These are phyloP conservation scores for Bolboschoenus planiculmis DNA, from an alignment of 176 grass and related monocot species.

Conservation along the genomic window DNA sequence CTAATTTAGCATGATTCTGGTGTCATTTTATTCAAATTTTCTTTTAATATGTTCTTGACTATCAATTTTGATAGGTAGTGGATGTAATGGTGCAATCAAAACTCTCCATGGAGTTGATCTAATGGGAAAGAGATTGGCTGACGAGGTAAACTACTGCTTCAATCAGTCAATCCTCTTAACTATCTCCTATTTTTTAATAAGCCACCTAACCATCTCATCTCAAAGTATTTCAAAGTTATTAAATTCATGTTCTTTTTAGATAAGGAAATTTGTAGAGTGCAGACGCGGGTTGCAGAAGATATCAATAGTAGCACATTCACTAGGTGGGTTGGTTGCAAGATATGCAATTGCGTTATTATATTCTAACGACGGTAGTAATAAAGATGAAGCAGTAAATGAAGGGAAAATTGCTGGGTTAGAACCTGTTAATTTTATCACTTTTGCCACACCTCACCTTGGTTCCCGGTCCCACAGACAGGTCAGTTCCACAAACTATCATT, in stretches of 20 bases:
- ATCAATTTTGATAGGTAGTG: conserved; percentile 48
- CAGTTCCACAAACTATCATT: conserved; percentile 10
- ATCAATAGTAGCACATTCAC: conserved; percentile 86
- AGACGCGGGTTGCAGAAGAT: conserved; percentile 72
- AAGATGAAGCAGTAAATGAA: conserved; percentile 9
- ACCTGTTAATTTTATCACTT: conserved; percentile 87
- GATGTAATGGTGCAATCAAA: conserved; percentile 52
- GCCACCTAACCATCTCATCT: not conserved
- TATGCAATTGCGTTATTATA: conserved; percentile 78
- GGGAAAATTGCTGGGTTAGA: conserved; percentile 86
- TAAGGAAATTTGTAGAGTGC: conserved; percentile 37
- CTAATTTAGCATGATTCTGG: not conserved
- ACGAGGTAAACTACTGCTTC: conserved; percentile 45
- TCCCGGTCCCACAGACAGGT: conserved; percentile 84
- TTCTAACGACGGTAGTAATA: conserved; percentile 18
- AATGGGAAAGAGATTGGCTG: conserved; percentile 83
- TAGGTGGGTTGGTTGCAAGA: conserved; percentile 94
- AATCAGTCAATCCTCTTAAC: not conserved
- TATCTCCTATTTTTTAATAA: not conserved
- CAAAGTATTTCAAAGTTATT: conserved; percentile 11
- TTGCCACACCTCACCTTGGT: conserved; percentile 93
- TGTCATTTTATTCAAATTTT: not conserved
- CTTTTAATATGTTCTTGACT: not conserved
- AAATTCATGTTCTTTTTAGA: conserved; percentile 37
- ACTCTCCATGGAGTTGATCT: conserved; percentile 80